phyloP scores from a whole-genome alignment of 306 rosid species.

The Malus fusca region DNA sequence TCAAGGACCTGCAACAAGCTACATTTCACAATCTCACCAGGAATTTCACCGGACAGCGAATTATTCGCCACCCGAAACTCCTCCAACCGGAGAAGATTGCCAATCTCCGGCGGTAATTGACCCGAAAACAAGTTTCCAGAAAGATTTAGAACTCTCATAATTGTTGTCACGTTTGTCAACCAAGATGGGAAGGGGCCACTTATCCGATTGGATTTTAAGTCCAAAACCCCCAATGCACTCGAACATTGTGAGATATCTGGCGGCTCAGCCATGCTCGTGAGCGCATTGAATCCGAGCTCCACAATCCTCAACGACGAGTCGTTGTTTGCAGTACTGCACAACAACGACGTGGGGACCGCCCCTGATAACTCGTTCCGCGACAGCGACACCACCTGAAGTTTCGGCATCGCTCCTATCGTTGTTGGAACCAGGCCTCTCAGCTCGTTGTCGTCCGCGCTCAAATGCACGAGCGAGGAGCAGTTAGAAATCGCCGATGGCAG shows the following conservation, averaged over 20 bases:
- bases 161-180: slow-evolving; percentile 42
- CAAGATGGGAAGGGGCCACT: slow-evolving; percentile 45
- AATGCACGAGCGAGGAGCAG: slow-evolving; percentile 50
- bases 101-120: slow-evolving; percentile 35
- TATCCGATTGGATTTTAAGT: slow-evolving; percentile 49
- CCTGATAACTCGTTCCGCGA: slow-evolving; percentile 52
- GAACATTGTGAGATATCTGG: slow-evolving; percentile 28
- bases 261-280: slow-evolving; percentile 62
- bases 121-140: slow-evolving; percentile 65
- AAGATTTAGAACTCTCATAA: slow-evolving; percentile 47
- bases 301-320: slow-evolving; percentile 38
- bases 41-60: slow-evolving; percentile 48
- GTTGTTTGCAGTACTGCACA: slow-evolving; percentile 29
- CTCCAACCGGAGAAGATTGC: slow-evolving; percentile 39
- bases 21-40: slow-evolving; percentile 47
- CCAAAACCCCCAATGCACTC: slow-evolving; percentile 42
- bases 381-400: slow-evolving; percentile 60
- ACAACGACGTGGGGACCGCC: slow-evolving; percentile 47
- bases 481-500: slow-evolving; percentile 66
- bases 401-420: slow-evolving; percentile 48
- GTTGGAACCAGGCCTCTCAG: slow-evolving; percentile 62
- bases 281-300: slow-evolving; percentile 44
- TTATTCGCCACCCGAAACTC: slow-evolving; percentile 44
- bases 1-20: slow-evolving; percentile 45
- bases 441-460: slow-evolving; percentile 49